Percentiles rank a stretch among this genome's conserved stretches.
Evolutionary conservation across 1,284 basidiomycete species (phyloP).

Genomic region (Tilletia indica): DNA sequence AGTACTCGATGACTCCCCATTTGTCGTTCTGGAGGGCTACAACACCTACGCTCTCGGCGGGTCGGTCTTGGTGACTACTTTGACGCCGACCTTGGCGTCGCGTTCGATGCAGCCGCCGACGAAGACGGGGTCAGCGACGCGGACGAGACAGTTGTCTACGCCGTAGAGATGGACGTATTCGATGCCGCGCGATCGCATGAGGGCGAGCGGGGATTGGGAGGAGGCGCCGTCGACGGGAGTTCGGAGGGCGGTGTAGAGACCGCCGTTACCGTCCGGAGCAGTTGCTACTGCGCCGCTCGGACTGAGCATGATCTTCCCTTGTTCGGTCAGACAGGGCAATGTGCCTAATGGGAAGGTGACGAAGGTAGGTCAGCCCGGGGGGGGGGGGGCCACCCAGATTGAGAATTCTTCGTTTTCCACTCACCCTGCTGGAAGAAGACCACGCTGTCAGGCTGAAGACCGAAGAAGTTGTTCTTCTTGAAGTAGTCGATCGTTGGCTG

Average conservation of each 20-base stretch:
- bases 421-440: slow-evolving; percentile 96
- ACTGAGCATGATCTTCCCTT: slow-evolving; percentile 90
- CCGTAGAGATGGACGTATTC: slow-evolving; percentile 92
- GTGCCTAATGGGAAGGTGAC: slow-evolving; percentile 67
- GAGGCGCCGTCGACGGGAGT: slow-evolving; percentile 68
- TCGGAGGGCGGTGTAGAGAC: slow-evolving; percentile 89
- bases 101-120: slow-evolving; percentile 86
- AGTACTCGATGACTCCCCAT: slow-evolving; percentile 94
- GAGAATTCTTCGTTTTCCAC: slow-evolving; percentile 34
- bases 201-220: slow-evolving; percentile 74
- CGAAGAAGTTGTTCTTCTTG: slow-evolving; percentile 75
- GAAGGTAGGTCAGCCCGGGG: too few species aligned
- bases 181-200: slow-evolving; percentile 74
- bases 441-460: slow-evolving; percentile 75
- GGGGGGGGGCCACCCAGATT: neutral
- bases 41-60: slow-evolving; percentile 90
- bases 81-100: slow-evolving; percentile 83
- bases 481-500: slow-evolving; percentile 84
- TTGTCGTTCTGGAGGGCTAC: slow-evolving; percentile 78
- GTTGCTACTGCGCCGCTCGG: slow-evolving; percentile 75
- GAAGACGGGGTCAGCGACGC: slow-evolving; percentile 94
- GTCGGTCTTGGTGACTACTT: slow-evolving; percentile 86
- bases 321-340: slow-evolving; percentile 86
- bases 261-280: slow-evolving; percentile 96
- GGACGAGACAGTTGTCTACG: slow-evolving; percentile 98